Evolutionary conservation across 371 early-diverging fungal species (phyloP).

Genomic region (Lichtheimia corymbifera): DNA sequence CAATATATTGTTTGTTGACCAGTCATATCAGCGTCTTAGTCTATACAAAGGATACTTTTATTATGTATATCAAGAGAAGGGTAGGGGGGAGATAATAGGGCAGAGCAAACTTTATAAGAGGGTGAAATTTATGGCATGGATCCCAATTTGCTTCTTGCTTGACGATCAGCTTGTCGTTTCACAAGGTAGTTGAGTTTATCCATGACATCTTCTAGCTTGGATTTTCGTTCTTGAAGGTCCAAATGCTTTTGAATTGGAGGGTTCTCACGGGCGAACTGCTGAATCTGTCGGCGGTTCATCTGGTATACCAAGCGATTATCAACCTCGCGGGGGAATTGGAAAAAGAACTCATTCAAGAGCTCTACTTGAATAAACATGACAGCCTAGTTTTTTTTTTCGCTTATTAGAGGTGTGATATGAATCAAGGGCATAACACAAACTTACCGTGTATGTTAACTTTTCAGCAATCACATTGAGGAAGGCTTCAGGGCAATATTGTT

Average conservation of each 20-base stretch:
- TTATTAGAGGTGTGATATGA: background rate
- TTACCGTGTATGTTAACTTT: slow-evolving; percentile 85
- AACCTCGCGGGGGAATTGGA: slow-evolving; percentile 93
- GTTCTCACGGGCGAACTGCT: slow-evolving; percentile 90
- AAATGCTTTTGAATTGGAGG: slow-evolving; percentile 82
- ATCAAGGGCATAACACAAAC: background rate
- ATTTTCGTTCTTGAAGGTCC: slow-evolving; percentile 81
- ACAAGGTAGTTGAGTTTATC: slow-evolving; percentile 70
- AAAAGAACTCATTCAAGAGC: slow-evolving; percentile 95
- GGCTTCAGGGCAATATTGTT: slow-evolving; percentile 92
- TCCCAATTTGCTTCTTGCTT: slow-evolving; percentile 24
- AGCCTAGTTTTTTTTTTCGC: slow-evolving; percentile 50
- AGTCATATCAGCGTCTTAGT: background rate
- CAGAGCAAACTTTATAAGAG: background rate
- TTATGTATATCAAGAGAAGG: slow-evolving; percentile 1
- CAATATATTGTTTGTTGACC: background rate
- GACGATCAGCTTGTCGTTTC: slow-evolving; percentile 63
- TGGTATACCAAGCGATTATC: slow-evolving; percentile 86
- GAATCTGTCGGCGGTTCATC: slow-evolving; percentile 71
- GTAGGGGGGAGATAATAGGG: background rate
- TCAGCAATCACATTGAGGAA: slow-evolving; percentile 89
- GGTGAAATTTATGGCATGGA: slow-evolving; percentile 5
- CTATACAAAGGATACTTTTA: background rate
- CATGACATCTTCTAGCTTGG: slow-evolving; percentile 86
- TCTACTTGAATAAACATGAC: slow-evolving; percentile 97